A percentile compares a stretch with the other conserved stretches of the same genome.
Evolutionary conservation across 345 rosid genomes (phyloP).

Genomic region (Heritiera fomes): DNA sequence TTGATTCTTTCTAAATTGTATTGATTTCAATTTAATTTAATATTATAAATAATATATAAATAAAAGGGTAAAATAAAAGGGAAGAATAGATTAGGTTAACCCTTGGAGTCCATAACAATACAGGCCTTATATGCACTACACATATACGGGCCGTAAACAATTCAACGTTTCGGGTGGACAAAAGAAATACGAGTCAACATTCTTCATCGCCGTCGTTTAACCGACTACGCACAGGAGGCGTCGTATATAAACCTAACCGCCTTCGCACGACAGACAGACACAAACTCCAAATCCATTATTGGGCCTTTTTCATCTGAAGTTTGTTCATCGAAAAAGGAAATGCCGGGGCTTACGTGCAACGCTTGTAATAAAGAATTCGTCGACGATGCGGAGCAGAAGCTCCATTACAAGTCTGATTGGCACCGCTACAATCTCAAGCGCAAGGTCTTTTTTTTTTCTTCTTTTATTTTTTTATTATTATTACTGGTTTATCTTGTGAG

Average conservation of each 20-base stretch:
- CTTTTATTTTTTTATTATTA: not conserved
- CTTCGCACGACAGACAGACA: not conserved
- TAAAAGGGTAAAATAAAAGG: too few relatives aligned
- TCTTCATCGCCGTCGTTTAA: too few relatives aligned
- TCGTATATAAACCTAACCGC: conserved; percentile 2
- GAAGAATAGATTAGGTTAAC: too few relatives aligned
- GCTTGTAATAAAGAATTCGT: conserved; percentile 81
- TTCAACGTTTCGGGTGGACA: too few relatives aligned
- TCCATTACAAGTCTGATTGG: conserved; percentile 97
- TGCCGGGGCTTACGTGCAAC: conserved; percentile 92
- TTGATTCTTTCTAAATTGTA: too few relatives aligned
- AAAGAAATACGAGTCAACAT: too few relatives aligned
- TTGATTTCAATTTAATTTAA: too few relatives aligned
- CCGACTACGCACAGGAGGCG: not conserved
- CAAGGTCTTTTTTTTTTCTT: conserved; percentile 49
- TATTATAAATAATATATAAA: too few relatives aligned
- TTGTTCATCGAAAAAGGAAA: conserved; percentile 18
- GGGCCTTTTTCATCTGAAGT: too few relatives aligned
- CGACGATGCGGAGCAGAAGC: conserved; percentile 71
- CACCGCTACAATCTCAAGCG: conserved; percentile 98
- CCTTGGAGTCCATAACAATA: too few relatives aligned
- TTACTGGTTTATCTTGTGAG: not conserved
- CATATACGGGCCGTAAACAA: too few relatives aligned
- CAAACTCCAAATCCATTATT: not conserved
- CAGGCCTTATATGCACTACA: too few relatives aligned